These are phyloP conservation scores for Tilletia indica DNA, from an alignment of 1,284 basidiomycete species.

Conservation along the genomic window DNA sequence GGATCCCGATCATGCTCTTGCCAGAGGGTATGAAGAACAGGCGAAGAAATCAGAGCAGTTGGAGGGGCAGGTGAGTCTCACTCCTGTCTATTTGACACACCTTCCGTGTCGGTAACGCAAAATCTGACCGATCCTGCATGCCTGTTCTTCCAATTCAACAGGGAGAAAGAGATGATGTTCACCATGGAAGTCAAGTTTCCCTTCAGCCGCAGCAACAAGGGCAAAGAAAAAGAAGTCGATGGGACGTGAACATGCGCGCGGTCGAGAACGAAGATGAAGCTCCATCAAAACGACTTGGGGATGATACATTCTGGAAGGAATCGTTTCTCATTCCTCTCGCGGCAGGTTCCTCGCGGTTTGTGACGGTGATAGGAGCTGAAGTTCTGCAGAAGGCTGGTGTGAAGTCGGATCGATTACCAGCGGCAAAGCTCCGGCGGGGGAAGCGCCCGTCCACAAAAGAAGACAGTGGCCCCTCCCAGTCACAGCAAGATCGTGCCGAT, in stretches of 20 bases:
- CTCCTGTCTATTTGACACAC: not conserved
- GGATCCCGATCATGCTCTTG: slow-evolving; percentile 14
- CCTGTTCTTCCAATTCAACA: not conserved
- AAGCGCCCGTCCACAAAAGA: not conserved
- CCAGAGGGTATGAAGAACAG: not conserved
- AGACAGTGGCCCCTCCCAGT: too few relatives aligned
- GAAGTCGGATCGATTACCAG: not conserved
- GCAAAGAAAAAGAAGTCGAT: not conserved
- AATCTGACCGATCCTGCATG: not conserved
- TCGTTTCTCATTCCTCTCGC: slow-evolving; percentile 4
- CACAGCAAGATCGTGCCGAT: not conserved
- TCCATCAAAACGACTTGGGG: not conserved
- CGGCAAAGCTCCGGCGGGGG: not conserved
- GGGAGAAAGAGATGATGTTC: slow-evolving; percentile 16
- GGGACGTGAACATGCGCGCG: not conserved
- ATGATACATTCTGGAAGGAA: not conserved
- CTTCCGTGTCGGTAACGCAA: too few relatives aligned
- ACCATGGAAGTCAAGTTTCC: slow-evolving; percentile 9
- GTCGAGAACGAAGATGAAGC: not conserved
- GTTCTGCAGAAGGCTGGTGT: slow-evolving; percentile 8
- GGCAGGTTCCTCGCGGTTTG: not conserved
- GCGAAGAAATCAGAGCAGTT: slow-evolving; percentile 1
- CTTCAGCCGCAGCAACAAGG: not conserved
- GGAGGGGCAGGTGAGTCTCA: slow-evolving; percentile 7
- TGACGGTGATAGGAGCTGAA: not conserved